Base-by-base conservation (phyloP, 1,284 basidiomycete genomes). In the Rhodotorula mucilaginosa region DNA sequence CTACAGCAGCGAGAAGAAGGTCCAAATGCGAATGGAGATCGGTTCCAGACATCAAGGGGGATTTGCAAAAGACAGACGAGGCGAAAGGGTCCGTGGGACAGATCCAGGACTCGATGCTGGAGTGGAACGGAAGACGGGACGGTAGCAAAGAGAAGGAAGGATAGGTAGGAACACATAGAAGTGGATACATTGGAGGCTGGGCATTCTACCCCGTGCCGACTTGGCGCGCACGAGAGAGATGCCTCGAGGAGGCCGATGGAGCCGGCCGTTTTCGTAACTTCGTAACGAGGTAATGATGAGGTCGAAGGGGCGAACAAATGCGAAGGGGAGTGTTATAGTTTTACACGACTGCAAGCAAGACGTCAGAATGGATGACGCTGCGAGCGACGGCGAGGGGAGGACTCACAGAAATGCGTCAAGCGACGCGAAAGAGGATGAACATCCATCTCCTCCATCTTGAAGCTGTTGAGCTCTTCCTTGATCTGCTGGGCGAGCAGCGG, bases 401-500 rank as follows among this genome's bases (percentile, higher is more conserved):
- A 66, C 64, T 29, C 39, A 73, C 71, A 76, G 69, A 76, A 76
- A 57, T 76, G 75, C 16, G 75, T 76, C 21, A 72, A 63, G 31
- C 64, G 67, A 58, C 75, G 65, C 46, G 73, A 74, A 3, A 44
- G 29, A 3, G 75, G 75, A 39, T 75, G 75, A 6, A 79, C 78
- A 31, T 73, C 72, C 78, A 79, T 79, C 67, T 79, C 78, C 47
- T 79, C 70, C 73, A 76, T 75, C 67, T 79, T 79, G 71, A 76
- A 79, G 57, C 71, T 68, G 65, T 79, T 79, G 34, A 79, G 70
- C 64, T 79, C 78, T 68, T 79, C 73, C 70, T 76, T 76, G 70
- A 76, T 76, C 52, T 67, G 65, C 64, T 74, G 72, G 58, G 96
- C 96, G 78, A 98, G 84, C 72, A 90, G 88, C 59, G 96, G 96